Percentiles rank a stretch among this genome's conserved stretches.
Conservation (phyloP, 805 yeast species). For the Suhomyces faveliae region DNA sequence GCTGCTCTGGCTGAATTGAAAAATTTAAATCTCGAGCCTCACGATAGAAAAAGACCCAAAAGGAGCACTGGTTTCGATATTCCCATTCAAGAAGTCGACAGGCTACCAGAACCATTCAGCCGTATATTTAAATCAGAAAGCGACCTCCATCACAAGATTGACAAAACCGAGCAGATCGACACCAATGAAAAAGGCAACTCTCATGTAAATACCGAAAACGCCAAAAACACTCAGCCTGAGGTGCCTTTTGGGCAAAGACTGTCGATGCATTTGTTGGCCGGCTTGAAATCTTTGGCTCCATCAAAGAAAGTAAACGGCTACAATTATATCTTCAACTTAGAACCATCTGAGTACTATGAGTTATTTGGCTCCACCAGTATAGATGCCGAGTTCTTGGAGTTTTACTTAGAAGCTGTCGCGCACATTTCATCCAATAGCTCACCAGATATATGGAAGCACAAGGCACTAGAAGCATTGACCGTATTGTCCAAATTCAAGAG, state of each 20-base stretch:
- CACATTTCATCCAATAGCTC: conserved; percentile 12
- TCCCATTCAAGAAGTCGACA: conserved; percentile 42
- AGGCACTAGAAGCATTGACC: conserved; percentile 20
- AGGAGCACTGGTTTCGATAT: conserved; percentile 14
- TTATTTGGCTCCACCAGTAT: conserved; percentile 46
- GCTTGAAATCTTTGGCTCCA: conserved; percentile 27
- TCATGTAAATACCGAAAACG: not conserved
- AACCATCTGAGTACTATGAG: conserved; percentile 19
- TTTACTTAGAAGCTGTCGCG: conserved; percentile 44
- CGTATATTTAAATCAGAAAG: not conserved
- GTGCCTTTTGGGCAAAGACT: conserved; percentile 18
- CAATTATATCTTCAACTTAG: conserved; percentile 32
- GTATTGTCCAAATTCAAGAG: conserved; percentile 35
- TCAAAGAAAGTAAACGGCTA: conserved; percentile 31
- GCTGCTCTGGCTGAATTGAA: conserved; percentile 39
- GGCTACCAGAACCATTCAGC: conserved; percentile 31
- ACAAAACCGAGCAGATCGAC: not conserved
- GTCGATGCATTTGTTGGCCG: conserved; percentile 24
- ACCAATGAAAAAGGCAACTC: not conserved
- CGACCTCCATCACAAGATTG: too few relatives aligned
- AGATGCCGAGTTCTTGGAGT: conserved; percentile 48
- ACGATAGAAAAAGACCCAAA: conserved; percentile 11
- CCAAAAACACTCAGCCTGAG: not conserved
- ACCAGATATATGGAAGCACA: conserved; percentile 14
- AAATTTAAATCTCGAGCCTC: conserved; percentile 5